Evolutionary conservation across 2,329 filamentous ascomycete genomes (phyloP), one percentile per base, ranked within the genome.

Genomic region (Colletotrichum sansevieriae): DNA sequence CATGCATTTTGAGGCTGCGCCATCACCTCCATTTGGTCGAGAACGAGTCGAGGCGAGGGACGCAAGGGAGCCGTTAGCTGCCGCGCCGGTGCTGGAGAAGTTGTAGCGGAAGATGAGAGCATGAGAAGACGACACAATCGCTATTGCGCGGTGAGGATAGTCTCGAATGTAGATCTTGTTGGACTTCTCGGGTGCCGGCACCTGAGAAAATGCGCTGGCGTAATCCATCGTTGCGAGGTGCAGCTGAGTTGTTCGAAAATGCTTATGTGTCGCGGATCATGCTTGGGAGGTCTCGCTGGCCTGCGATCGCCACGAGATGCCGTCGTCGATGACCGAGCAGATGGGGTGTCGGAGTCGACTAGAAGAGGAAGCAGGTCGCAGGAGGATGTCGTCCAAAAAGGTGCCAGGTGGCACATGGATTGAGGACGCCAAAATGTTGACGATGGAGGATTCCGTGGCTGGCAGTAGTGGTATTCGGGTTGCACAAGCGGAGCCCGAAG

Each of bases 81-180:
- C 83, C 37, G 83, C 77, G 71, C 91, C 91, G 77, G 82, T 87
- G n/a, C 87, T 85, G 18, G 88, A 87, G 55, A 88, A 83, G 77
- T 88, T 94, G 82, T 96, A 90, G 71, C 93, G 91, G 77, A 98
- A 93, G 72, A 97, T 91, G 74, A 98, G 86, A 76, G 91, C 92
- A 79, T 97, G 91, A 20, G 90, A 88, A 46, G 90, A 83, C 35
- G 94, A 95, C 43, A 91, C 91, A 72, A 98, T 90, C 72, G 94
- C 94, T 78, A 98, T 94, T 72, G 94, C 92, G 72, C 95, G 92
- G 78, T 94, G 90, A 73, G 94, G 94, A 76, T 93, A 89, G 77
- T 98, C 94, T 82, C 92, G 92, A 79, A 97, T 90, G 75, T 96
- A 88, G 70, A 97, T 89, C 75, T 91, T 91, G 81, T 94, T 91